Evolutionary conservation across 164 flowering plant genomes (phyloP).

Genomic region (Tetrastigma voinierianum): DNA sequence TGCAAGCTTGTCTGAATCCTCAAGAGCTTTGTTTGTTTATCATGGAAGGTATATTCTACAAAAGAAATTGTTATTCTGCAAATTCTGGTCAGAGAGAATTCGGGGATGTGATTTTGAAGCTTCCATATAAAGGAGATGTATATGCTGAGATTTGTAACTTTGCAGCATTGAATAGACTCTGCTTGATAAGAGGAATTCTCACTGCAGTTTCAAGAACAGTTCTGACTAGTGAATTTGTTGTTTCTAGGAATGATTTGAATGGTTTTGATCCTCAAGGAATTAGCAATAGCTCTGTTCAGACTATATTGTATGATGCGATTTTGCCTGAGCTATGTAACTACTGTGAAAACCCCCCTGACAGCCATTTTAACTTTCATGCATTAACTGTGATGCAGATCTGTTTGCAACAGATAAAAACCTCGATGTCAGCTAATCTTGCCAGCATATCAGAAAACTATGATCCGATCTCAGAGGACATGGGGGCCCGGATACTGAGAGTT

Average conservation of each 20-base stretch:
- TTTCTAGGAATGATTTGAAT: conserved; percentile 18
- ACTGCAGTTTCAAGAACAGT: conserved; percentile 80
- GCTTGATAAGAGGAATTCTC: conserved; percentile 91
- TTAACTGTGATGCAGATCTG: conserved; percentile 95
- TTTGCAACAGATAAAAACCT: conserved; percentile 92
- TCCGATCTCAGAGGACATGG: conserved; percentile 71
- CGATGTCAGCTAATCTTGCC: conserved; percentile 43
- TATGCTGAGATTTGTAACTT: conserved; percentile 43
- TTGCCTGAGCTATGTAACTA: conserved; percentile 83
- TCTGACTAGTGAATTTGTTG: conserved; percentile 45
- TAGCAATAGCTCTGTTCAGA: conserved; percentile 34
- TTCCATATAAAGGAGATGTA: conserved; percentile 56
- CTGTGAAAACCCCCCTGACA: conserved; percentile 83
- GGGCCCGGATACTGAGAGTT: conserved; percentile 61
- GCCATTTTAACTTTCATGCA: conserved; percentile 95
- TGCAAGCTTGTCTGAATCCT: conserved; percentile 66
- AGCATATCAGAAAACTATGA: conserved; percentile 35
- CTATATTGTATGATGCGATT: conserved; percentile 84
- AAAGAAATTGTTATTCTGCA: conserved; percentile 20
- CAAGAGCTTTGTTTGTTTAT: conserved; percentile 63
- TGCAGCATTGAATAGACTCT: conserved; percentile 70
- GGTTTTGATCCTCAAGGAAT: conserved; percentile 16
- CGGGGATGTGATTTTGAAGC: conserved; percentile 27
- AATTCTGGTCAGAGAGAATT: conserved; percentile 14
- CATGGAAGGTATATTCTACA: conserved; percentile 48